Base-by-base conservation (phyloP, 177 flowering plant species). In the Vitis hybrid region DNA sequence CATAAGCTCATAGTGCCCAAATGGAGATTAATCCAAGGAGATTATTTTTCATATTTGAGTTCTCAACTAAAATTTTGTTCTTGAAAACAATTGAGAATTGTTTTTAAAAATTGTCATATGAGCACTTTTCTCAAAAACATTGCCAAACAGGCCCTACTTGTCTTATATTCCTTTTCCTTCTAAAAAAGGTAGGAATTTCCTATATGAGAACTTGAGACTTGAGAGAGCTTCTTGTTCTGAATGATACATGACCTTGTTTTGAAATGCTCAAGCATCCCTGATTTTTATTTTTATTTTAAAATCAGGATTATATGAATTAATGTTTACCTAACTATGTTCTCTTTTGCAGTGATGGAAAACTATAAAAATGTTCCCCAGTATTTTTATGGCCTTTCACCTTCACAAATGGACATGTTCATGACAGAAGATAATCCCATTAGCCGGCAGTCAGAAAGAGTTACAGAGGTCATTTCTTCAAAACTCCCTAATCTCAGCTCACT, bases 381-480 rank as follows among this genome's bases (percentile, higher is more conserved):
- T 69, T 85, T 95, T n/a, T 93, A 89, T 76, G 99, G 98, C 53
- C 94, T 95, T 55, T 45, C 74, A 68, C 80, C 97, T 29, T 83
- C 97, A 70, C 96, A 95, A 71, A 80, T 95, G 89, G 92, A 87
- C 83, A 89, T 91, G 94, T 93, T 95, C 84, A 86, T 85, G 94
- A 90, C 90, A 12, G 95, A 88, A 76, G 92, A 91, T 81, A 89
- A 76, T 78, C 97, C 93, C 15, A 62, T 80, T 15, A 66, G 75
- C 10, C 79, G 90, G 51, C 98, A 87, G 69, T 62, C 97, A 64
- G 87, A 77, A 78, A 79, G 69, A 61, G 91, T 90, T 65, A 83
- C 87, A 3, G 88, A 87, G 91, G 91, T 86, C 51, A 49, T 58
- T 54, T 71, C 49, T 22, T 59, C 50, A 31, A 26, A 61, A 7